Base-by-base conservation (phyloP, 306 rosid genomes). In the Lathyrus sativus region DNA sequence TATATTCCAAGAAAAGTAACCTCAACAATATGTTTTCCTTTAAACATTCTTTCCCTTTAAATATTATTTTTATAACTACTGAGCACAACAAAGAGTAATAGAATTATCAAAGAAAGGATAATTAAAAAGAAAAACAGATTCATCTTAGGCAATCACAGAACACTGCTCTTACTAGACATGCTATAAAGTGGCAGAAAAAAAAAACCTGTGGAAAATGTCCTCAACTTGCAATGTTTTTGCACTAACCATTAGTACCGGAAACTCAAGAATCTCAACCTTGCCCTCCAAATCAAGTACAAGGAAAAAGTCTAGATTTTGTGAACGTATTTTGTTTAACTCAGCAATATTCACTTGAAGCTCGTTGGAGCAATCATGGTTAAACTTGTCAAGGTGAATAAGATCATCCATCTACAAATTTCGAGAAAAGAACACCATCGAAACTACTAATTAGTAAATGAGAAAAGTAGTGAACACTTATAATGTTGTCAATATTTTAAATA, bases 271-370 rank as follows among this genome's bases (percentile, higher is more conserved):
- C 84, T 92, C 96, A 79, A 92, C 85, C 67, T 76, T 90, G 33
- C 98, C 98, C 91, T 92, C 98, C 77, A 92, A 88, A 88, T 92
- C 98, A 79, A 92, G 91, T 75, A 92, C 96, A 39, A 90, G 96
- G 81, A 92, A 90, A 79, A 65, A 92, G 78, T 90, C 98, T 7
- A 81, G 53, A 57, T 85, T 78, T 69, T 90, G 98, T 45, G 88
- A 9, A 77, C 58, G 24, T 31, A 80, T 59, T 61, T 43, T 67
- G 70, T 77, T 81, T 63, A 79, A 78, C 49, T 70, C 77, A 66
- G 83, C 69, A 51, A 45, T 29, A 51, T 76, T 82, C 60, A 82
- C 85, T 68, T 77, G 83, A 79, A 92, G 98, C 78, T 86, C 96
- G 72, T 69, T 74, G 67, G 88, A 88, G 83, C 82, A 86, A 76